Evolutionary conservation across 352 stramenopile species (phyloP).

Genomic region (Phytopythium cucurbitacearum): DNA sequence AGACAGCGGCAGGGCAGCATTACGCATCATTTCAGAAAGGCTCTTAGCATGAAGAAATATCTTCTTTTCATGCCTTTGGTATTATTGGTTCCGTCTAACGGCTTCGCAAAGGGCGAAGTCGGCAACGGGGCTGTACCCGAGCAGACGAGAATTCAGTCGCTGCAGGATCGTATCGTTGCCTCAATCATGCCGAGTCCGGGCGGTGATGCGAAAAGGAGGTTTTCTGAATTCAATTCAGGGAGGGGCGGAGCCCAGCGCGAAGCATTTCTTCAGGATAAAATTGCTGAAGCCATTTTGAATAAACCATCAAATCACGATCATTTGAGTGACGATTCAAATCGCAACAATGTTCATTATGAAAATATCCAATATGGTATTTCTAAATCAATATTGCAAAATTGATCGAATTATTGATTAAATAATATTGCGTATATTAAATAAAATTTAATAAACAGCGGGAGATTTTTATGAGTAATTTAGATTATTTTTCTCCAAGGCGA

Average conservation of each 20-base stretch:
- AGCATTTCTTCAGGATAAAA: conserved; percentile 3
- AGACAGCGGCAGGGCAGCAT: conserved; percentile 2
- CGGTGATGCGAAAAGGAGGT: conserved; percentile 2
- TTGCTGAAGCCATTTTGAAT: conserved; percentile 3
- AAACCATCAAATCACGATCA: conserved; percentile 3
- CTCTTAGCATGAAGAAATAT: conserved; percentile 3
- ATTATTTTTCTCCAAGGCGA: conserved; percentile 3
- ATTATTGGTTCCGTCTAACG: conserved; percentile 3
- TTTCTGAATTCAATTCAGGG: conserved; percentile 3
- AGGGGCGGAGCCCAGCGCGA: conserved; percentile 1
- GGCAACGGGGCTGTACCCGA: conserved; percentile 1
- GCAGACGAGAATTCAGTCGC: conserved; percentile 2
- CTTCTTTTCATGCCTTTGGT: conserved; percentile 3
- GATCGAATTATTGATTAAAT: conserved; percentile 4
- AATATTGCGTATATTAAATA: conserved; percentile 4
- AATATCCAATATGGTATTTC: conserved; percentile 3
- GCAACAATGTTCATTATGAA: conserved; percentile 3
- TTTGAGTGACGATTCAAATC: conserved; percentile 3
- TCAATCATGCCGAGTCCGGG: conserved; percentile 2
- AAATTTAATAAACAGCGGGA: conserved; percentile 3
- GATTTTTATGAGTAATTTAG: conserved; percentile 4
- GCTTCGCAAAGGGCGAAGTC: conserved; percentile 2
- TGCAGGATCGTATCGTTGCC: conserved; percentile 2
- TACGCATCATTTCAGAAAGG: conserved; percentile 3
- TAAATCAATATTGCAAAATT: conserved; percentile 4